Evolutionary conservation across 2,329 filamentous ascomycete genomes (phyloP).

Genomic region (Helotiales sp.): DNA sequence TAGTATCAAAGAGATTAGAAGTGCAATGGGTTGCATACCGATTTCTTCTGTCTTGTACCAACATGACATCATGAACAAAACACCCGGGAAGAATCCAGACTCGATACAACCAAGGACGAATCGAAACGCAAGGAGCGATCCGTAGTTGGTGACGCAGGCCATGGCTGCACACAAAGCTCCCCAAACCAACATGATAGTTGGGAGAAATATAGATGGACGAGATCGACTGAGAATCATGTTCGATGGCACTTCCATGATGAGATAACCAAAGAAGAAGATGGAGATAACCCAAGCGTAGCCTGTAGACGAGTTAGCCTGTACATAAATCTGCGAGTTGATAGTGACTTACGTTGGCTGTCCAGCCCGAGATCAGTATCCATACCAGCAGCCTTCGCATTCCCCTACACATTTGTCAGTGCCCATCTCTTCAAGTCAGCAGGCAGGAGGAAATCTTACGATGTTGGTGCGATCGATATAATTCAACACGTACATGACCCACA

Average conservation of each 20-base stretch:
- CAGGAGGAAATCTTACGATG: slow-evolving; percentile 41
- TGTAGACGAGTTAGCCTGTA: not conserved
- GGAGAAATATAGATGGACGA: slow-evolving; percentile 52
- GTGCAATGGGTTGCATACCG: slow-evolving; percentile 36
- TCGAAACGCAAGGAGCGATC: slow-evolving; percentile 53
- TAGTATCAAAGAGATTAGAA: not conserved
- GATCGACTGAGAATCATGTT: slow-evolving; percentile 54
- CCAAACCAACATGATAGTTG: slow-evolving; percentile 50
- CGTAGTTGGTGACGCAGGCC: slow-evolving; percentile 53
- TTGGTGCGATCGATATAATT: slow-evolving; percentile 60
- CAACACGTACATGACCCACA: slow-evolving; percentile 60
- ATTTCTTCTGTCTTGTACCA: slow-evolving; percentile 61
- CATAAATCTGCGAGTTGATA: not conserved
- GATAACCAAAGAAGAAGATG: slow-evolving; percentile 56
- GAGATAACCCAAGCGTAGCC: slow-evolving; percentile 33
- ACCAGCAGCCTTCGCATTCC: slow-evolving; percentile 59
- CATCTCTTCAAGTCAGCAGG: not conserved
- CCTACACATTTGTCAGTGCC: slow-evolving; percentile 27
- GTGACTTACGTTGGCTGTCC: slow-evolving; percentile 17
- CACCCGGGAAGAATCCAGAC: slow-evolving; percentile 57
- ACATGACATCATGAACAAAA: slow-evolving; percentile 57
- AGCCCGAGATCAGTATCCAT: slow-evolving; percentile 55
- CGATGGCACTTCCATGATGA: slow-evolving; percentile 54
- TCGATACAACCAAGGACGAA: slow-evolving; percentile 57
- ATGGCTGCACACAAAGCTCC: slow-evolving; percentile 58